phyloP scores from a whole-genome alignment of 2,329 filamentous ascomycete genomes.

The Diaporthe capsici region DNA sequence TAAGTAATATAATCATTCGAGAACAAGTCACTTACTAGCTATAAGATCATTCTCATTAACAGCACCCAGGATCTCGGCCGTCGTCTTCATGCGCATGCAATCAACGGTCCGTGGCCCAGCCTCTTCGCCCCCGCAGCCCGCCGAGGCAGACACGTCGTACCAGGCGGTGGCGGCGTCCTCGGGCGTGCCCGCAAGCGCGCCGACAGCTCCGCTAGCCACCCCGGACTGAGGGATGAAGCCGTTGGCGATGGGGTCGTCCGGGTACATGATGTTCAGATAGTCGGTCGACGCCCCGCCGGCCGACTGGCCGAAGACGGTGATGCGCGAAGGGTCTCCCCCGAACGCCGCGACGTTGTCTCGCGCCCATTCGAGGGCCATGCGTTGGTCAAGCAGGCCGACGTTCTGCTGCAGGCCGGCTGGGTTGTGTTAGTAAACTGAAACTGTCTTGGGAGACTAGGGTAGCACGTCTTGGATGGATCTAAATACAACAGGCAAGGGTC shows the following conservation, averaged over 20 bases:
- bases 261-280: constrained; percentile 16
- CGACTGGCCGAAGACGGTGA: constrained; percentile 39
- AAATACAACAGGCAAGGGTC: neutral
- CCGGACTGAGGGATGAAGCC: constrained; percentile 31
- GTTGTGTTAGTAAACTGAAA: neutral
- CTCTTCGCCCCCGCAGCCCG: constrained; percentile 32
- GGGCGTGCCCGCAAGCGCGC: neutral
- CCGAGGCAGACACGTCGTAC: constrained; percentile 18
- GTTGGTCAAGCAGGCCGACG: constrained; percentile 44
- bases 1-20: too few relatives aligned
- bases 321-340: constrained; percentile 44
- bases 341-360: constrained; percentile 44
- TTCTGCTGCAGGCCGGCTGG: constrained; percentile 38
- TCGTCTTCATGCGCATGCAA: constrained; percentile 33
- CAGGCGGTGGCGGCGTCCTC: constrained; percentile 3
- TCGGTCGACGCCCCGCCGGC: constrained; percentile 31
- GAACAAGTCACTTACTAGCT: neutral
- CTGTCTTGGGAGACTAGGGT: too few relatives aligned
- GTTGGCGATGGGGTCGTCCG: constrained; percentile 31
- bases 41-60: constrained; percentile 12
- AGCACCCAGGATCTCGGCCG: constrained; percentile 13
- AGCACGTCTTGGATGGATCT: too few relatives aligned
- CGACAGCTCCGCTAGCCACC: neutral
- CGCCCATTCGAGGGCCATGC: constrained; percentile 44
- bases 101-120: constrained; percentile 2